A percentile compares a stretch with the other conserved stretches of the same genome.
These are phyloP conservation scores for Pseudogymnoascus sp. DNA, from an alignment of 2,329 filamentous ascomycete genomes.

Conservation along the genomic window DNA sequence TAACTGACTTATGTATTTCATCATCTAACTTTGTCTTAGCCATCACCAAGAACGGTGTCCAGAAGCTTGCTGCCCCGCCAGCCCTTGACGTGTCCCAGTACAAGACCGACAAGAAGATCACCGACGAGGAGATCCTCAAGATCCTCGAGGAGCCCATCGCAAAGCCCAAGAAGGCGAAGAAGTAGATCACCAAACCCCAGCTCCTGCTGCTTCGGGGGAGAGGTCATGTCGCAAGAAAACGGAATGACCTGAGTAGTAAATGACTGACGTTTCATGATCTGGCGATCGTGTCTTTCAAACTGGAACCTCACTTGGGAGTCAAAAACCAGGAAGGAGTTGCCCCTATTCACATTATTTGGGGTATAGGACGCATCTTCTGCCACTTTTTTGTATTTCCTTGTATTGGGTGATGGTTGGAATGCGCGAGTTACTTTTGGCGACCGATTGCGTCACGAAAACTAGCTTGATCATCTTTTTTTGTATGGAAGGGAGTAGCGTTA, in stretches of 20 bases:
- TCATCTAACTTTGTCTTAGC: slow-evolving; percentile 42
- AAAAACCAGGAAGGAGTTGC: background rate
- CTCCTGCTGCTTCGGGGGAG: background rate
- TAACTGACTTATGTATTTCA: background rate
- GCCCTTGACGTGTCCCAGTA: slow-evolving; percentile 70
- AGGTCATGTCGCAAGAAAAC: background rate
- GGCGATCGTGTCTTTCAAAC: background rate
- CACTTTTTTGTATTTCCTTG: background rate
- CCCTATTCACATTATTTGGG: background rate
- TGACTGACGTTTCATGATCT: slow-evolving; percentile 2
- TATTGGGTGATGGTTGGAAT: background rate
- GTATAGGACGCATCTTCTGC: background rate
- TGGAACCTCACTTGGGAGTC: background rate
- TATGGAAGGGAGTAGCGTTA: slow-evolving; percentile 1
- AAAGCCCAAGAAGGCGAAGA: slow-evolving; percentile 69
- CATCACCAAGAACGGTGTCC: slow-evolving; percentile 95
- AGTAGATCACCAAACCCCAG: slow-evolving; percentile 33
- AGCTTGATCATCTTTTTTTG: background rate
- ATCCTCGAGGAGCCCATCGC: slow-evolving; percentile 83
- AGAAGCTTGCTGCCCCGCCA: slow-evolving; percentile 71
- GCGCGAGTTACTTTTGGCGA: background rate
- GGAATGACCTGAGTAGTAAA: background rate
- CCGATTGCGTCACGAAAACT: background rate
- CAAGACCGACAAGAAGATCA: slow-evolving; percentile 97
- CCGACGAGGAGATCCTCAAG: slow-evolving; percentile 89